A percentile compares a stretch with the other conserved stretches of the same genome.
These are phyloP conservation scores for Streptanthus diversifolius DNA, from an alignment of 345 rosid species.

Conservation along the genomic window DNA sequence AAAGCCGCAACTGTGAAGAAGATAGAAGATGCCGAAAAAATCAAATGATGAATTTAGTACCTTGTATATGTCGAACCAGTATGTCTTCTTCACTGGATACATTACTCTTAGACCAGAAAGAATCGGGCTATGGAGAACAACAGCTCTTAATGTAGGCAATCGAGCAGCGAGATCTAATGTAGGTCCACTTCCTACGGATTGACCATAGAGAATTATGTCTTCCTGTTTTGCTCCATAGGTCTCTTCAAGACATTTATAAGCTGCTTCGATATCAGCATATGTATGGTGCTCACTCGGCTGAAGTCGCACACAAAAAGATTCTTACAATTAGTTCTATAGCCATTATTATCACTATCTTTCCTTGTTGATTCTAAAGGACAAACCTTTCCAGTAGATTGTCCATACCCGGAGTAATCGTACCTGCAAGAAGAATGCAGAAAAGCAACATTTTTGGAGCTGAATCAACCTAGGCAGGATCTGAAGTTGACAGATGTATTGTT, in stretches of 20 bases:
- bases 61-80: slow-evolving; percentile 99
- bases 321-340: slow-evolving; percentile 3
- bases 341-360: background rate
- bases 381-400: slow-evolving; percentile 97
- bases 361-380: slow-evolving; percentile 12
- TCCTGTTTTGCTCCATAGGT: slow-evolving; percentile 83
- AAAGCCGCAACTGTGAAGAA: background rate
- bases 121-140: slow-evolving; percentile 93
- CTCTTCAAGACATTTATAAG: slow-evolving; percentile 89
- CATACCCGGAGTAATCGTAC: slow-evolving; percentile 97
- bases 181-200: slow-evolving; percentile 99
- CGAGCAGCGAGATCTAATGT: slow-evolving; percentile 88
- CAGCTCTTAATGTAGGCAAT: slow-evolving; percentile 72
- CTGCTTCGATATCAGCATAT: slow-evolving; percentile 97
- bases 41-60: slow-evolving; percentile 34
- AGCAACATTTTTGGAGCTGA: slow-evolving; percentile 7
- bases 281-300: slow-evolving; percentile 99
- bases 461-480: slow-evolving; percentile 3
- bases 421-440: slow-evolving; percentile 41
- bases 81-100: slow-evolving; percentile 95
- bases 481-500: background rate
- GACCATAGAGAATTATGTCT: slow-evolving; percentile 90
- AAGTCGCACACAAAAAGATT: slow-evolving; percentile 17
- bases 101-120: slow-evolving; percentile 95
- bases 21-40: background rate